Percentiles rank a stretch among this genome's conserved stretches.
Evolutionary conservation across 148 eudicot species (phyloP).

Genomic region (Beta vulgaris): DNA sequence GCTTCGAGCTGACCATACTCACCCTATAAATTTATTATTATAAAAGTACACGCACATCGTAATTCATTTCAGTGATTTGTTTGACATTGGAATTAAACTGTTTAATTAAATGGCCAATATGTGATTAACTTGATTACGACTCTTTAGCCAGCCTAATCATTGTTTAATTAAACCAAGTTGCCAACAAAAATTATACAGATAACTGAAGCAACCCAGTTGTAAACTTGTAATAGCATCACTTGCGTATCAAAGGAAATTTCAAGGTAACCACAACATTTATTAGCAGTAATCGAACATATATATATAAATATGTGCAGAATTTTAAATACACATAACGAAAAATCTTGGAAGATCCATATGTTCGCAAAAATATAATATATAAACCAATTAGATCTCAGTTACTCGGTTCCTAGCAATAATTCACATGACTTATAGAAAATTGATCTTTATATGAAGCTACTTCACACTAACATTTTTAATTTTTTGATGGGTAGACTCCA

Average conservation of each 20-base stretch:
- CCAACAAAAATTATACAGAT: conserved; percentile 18
- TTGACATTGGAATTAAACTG: background rate
- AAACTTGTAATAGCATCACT: background rate
- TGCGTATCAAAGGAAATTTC: conserved; percentile 25
- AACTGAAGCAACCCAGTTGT: background rate
- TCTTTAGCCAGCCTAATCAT: background rate
- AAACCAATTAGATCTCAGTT: background rate
- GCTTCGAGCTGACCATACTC: too few relatives aligned
- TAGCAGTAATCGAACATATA: conserved; percentile 1
- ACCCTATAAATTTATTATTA: too few relatives aligned
- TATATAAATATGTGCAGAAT: conserved; percentile 8
- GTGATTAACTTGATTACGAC: background rate
- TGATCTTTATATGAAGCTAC: too few relatives aligned
- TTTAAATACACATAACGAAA: background rate
- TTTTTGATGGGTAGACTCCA: too few relatives aligned
- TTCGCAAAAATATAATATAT: background rate
- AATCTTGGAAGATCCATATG: background rate
- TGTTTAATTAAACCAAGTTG: background rate
- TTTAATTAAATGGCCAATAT: background rate
- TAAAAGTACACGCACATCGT: too few relatives aligned
- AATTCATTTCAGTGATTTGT: background rate
- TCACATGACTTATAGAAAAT: too few relatives aligned
- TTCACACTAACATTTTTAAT: too few relatives aligned
- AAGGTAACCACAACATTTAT: conserved; percentile 13
- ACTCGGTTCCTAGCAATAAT: too few relatives aligned